Percentiles rank a stretch among this genome's conserved stretches.
Evolutionary conservation across 768 basidiomycete genomes (phyloP).

Genomic region (Pleurotus cornucopiae): DNA sequence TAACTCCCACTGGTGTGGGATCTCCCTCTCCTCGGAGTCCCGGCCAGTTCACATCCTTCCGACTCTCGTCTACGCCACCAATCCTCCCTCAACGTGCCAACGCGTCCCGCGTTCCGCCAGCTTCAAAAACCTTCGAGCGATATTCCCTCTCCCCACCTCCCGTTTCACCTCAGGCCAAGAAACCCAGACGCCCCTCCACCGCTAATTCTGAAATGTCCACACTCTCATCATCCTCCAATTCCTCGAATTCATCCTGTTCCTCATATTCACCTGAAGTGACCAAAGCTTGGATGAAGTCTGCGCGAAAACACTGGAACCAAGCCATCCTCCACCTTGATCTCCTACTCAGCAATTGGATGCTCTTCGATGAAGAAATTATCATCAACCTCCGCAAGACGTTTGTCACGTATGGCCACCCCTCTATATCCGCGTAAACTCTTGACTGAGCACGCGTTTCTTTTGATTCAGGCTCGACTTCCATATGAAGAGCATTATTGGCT

Average conservation of each 20-base stretch:
- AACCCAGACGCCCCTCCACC: conserved; percentile 1
- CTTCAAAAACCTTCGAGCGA: background rate
- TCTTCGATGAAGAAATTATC: conserved; percentile 4
- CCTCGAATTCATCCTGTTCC: background rate
- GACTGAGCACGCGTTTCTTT: background rate
- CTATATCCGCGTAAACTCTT: background rate
- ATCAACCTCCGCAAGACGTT: conserved; percentile 1
- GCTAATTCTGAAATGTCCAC: conserved; percentile 1
- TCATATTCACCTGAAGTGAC: background rate
- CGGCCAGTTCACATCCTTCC: conserved; percentile 5
- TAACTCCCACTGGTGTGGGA: background rate
- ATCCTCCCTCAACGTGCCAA: background rate
- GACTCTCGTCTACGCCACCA: background rate
- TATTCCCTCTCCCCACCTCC: background rate
- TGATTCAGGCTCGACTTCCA: conserved; percentile 1
- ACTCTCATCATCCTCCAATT: background rate
- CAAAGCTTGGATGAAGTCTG: conserved; percentile 6
- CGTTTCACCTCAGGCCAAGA: background rate
- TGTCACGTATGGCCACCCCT: background rate
- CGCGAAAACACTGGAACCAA: conserved; percentile 7
- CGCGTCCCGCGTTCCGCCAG: background rate
- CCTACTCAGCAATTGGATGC: conserved; percentile 3
- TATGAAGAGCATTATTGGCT: conserved; percentile 6
- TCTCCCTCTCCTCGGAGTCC: conserved; percentile 1
- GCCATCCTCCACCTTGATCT: conserved; percentile 4